Percentiles rank a stretch among this genome's conserved stretches.
Evolutionary conservation across 108 stramenopile species (phyloP).

Genomic region (Pelagomonas calceolata): DNA sequence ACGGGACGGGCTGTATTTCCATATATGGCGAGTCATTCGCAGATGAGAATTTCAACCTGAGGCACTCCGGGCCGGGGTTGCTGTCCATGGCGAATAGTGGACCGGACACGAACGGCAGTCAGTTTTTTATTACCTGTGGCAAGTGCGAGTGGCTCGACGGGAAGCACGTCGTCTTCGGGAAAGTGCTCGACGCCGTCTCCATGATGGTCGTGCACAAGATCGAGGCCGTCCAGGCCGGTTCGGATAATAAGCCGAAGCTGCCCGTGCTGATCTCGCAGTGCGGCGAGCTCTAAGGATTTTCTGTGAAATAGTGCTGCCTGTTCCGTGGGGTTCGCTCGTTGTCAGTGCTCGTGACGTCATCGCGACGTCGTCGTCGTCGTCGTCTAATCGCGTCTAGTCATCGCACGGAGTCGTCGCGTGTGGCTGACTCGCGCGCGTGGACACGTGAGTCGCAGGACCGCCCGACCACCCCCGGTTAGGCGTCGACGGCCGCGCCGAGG

Average conservation of each 20-base stretch:
- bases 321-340: background rate
- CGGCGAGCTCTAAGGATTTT: constrained; percentile 39
- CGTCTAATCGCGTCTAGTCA: too few species aligned
- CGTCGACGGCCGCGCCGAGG: too few species aligned
- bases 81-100: constrained; percentile 86
- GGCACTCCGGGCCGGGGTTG: constrained; percentile 75
- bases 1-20: constrained; percentile 77
- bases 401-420: too few species aligned
- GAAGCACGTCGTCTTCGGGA: constrained; percentile 48
- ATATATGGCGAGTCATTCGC: constrained; percentile 68
- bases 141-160: constrained; percentile 65
- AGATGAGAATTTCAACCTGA: constrained; percentile 82
- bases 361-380: too few species aligned
- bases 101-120: constrained; percentile 85
- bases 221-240: constrained; percentile 34
- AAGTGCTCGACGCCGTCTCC: constrained; percentile 76
- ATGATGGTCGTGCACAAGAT: constrained; percentile 60
- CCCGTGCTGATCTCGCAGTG: constrained; percentile 33
- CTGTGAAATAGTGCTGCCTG: too few species aligned
- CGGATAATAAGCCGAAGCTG: constrained; percentile 27
- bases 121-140: constrained; percentile 91
- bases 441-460: too few species aligned
- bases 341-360: too few species aligned
- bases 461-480: too few species aligned
- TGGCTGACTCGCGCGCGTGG: too few species aligned